These are phyloP conservation scores for Heteromeles arbutifolia DNA, from an alignment of 306 rosid genomes.

Conservation along the genomic window DNA sequence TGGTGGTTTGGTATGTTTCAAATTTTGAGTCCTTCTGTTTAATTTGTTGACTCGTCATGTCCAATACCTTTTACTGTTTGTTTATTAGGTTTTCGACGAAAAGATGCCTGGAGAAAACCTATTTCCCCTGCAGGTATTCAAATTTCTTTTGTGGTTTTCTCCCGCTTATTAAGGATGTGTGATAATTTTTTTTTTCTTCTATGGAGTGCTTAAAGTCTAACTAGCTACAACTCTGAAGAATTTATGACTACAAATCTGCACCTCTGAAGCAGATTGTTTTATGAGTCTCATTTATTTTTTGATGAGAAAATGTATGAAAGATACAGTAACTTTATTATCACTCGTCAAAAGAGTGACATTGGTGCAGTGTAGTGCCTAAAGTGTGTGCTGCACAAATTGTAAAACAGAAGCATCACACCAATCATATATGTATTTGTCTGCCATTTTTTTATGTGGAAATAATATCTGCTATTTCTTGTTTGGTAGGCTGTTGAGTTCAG, in stretches of 20 bases:
- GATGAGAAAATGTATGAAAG: background rate
- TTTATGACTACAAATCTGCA: background rate
- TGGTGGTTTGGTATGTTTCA: conserved; percentile 76
- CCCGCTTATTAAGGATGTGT: background rate
- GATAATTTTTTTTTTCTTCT: background rate
- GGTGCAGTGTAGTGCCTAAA: background rate
- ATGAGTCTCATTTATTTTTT: background rate
- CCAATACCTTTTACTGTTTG: conserved; percentile 11
- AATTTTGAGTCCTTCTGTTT: conserved; percentile 1
- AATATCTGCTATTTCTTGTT: conserved; percentile 13
- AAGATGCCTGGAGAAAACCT: conserved; percentile 87
- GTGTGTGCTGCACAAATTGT: background rate
- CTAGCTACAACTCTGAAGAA: background rate
- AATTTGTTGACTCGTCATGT: background rate
- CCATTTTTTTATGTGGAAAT: conserved; percentile 11
- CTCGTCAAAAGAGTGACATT: background rate
- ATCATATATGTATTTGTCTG: background rate
- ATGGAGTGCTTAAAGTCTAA: background rate
- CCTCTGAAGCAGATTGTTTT: background rate
- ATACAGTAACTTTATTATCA: background rate
- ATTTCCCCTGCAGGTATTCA: conserved; percentile 78
- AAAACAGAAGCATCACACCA: background rate
- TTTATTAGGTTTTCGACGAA: conserved; percentile 81
- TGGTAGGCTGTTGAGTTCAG: conserved; percentile 93
- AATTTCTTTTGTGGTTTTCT: background rate